Percentiles rank a stretch among this genome's conserved stretches.
Evolutionary conservation across 108 stramenopile species (phyloP).

Genomic region (Parietichytrium sp.): DNA sequence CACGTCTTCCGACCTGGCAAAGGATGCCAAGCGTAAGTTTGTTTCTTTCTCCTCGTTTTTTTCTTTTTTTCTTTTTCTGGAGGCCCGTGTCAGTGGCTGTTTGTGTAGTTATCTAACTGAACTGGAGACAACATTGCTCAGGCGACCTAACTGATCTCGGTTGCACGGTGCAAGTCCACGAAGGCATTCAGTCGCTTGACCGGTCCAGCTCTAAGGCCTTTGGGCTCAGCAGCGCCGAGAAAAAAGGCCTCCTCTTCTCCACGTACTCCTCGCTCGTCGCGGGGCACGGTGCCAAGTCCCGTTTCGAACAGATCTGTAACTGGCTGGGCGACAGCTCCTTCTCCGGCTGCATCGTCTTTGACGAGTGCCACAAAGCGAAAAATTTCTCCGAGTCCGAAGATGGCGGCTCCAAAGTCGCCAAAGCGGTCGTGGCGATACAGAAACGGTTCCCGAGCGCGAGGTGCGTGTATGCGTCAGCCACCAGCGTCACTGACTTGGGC

Average conservation of each 20-base stretch:
- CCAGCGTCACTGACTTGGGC: conserved; percentile 71
- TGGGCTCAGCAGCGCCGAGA: conserved; percentile 40
- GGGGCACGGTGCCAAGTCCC: neutral
- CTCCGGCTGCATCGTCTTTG: conserved; percentile 70
- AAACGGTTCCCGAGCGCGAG: conserved; percentile 70
- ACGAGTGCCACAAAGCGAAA: conserved; percentile 80
- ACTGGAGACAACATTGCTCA: too few relatives aligned
- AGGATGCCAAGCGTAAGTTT: conserved; percentile 67
- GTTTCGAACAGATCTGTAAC: conserved; percentile 67
- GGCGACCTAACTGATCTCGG: too few relatives aligned
- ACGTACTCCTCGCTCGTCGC: conserved; percentile 66
- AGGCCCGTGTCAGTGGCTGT: too few relatives aligned
- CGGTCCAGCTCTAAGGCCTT: conserved; percentile 18
- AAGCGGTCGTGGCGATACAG: conserved; percentile 68
- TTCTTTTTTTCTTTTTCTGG: too few relatives aligned
- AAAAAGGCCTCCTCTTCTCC: conserved; percentile 56
- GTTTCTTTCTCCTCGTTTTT: too few relatives aligned
- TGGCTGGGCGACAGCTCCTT: conserved; percentile 69
- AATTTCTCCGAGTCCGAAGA: conserved; percentile 62
- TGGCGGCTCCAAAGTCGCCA: conserved; percentile 61
- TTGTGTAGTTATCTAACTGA: too few relatives aligned
- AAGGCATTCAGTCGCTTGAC: conserved; percentile 52
- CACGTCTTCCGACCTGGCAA: conserved; percentile 59
- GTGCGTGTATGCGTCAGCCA: conserved; percentile 75
- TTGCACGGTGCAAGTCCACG: conserved; percentile 53